phyloP scores from a whole-genome alignment of 2,329 filamentous ascomycete species.

The Clonostachys rosea region DNA sequence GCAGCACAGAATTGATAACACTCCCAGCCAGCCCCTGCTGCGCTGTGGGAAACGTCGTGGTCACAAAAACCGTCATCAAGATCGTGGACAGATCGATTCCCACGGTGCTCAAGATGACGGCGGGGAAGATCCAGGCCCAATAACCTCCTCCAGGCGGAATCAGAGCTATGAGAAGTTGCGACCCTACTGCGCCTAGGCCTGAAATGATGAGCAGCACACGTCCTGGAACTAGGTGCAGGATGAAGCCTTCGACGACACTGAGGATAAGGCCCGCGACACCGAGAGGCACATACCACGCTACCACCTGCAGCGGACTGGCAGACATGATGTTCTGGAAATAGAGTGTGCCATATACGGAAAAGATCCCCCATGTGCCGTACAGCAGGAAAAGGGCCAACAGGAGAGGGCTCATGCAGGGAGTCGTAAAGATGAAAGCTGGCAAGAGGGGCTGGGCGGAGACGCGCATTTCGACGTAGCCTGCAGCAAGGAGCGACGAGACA shows the following conservation, averaged over 20 bases:
- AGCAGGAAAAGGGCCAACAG: too few relatives aligned
- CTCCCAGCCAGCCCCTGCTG: constrained; percentile 62
- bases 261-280: constrained; percentile 54
- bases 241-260: constrained; percentile 55
- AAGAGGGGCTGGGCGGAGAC: too few relatives aligned
- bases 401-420: too few relatives aligned
- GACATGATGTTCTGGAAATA: too few relatives aligned
- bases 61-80: constrained; percentile 63
- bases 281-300: constrained; percentile 37
- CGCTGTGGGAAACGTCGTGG: constrained; percentile 51
- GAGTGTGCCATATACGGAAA: too few relatives aligned
- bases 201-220: constrained; percentile 51
- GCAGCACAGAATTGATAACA: constrained; percentile 56
- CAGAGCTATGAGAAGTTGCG: constrained; percentile 50
- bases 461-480: too few relatives aligned
- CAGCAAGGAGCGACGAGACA: too few relatives aligned
- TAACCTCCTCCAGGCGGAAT: constrained; percentile 47
- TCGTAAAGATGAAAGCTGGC: too few relatives aligned
- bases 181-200: constrained; percentile 43
- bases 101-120: constrained; percentile 54
- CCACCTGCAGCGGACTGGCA: too few relatives aligned
- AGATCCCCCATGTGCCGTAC: too few relatives aligned
- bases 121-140: constrained; percentile 61
- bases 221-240: constrained; percentile 61
- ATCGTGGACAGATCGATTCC: constrained; percentile 65